Evolutionary conservation across 2,329 filamentous ascomycete genomes (phyloP).

Genomic region (Lecanicillium sp.): DNA sequence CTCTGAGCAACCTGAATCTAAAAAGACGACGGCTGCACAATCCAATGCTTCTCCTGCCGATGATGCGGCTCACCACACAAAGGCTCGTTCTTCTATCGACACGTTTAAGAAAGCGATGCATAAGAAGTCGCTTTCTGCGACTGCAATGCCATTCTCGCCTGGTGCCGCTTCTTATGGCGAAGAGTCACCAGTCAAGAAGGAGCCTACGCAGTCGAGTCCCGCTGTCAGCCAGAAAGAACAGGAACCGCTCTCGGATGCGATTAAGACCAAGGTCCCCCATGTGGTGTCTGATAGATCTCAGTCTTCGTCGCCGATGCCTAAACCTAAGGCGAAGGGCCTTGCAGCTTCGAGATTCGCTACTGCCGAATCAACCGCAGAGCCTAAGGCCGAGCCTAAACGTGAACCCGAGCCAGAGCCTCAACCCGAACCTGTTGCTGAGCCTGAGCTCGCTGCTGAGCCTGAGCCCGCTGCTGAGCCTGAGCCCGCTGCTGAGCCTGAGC

Average conservation of each 20-base stretch:
- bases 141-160: conserved; percentile 60
- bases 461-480: background rate
- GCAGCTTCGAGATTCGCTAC: conserved; percentile 36
- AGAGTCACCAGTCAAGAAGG: conserved; percentile 12
- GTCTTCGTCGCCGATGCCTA: conserved; percentile 36
- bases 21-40: conserved; percentile 42
- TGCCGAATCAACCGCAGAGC: conserved; percentile 26
- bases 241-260: background rate
- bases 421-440: background rate
- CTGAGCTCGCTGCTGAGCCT: background rate
- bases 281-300: conserved; percentile 30
- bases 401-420: conserved; percentile 8
- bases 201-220: conserved; percentile 4
- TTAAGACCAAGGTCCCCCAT: conserved; percentile 4
- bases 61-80: conserved; percentile 30
- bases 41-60: conserved; percentile 44
- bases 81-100: conserved; percentile 4
- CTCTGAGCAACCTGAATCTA: conserved; percentile 46
- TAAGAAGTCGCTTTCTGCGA: conserved; percentile 52
- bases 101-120: conserved; percentile 3
- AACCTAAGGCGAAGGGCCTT: conserved; percentile 32
- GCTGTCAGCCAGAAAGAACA: background rate
- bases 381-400: conserved; percentile 19
- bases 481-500: conserved; percentile 11
- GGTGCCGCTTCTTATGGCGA: conserved; percentile 23